Evolutionary conservation across 2,329 filamentous ascomycete species (phyloP).

Genomic region (Sporothrix dimorphospora): DNA sequence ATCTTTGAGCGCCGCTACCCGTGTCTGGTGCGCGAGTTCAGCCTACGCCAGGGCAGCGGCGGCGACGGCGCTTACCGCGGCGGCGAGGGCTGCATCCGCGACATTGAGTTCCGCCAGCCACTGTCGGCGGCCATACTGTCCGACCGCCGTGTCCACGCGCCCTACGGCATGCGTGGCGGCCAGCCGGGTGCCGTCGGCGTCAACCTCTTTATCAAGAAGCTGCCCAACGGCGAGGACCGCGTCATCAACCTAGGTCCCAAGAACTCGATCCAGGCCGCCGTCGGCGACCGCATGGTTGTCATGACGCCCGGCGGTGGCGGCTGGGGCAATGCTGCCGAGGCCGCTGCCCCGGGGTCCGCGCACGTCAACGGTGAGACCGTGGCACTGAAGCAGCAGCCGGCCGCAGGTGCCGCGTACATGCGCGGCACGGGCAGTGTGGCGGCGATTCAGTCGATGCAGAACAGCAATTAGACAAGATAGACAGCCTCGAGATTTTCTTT

Average conservation of each 20-base stretch:
- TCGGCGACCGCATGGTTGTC: constrained; percentile 64
- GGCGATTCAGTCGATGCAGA: constrained; percentile 26
- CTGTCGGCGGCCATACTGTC: constrained; percentile 44
- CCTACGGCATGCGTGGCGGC: constrained; percentile 44
- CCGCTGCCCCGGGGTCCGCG: neutral
- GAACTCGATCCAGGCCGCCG: constrained; percentile 60
- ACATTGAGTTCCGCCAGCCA: constrained; percentile 42
- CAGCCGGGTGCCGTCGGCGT: constrained; percentile 33
- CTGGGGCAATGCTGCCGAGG: constrained; percentile 50
- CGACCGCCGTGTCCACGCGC: constrained; percentile 42
- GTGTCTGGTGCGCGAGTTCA: constrained; percentile 41
- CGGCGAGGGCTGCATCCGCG: constrained; percentile 43
- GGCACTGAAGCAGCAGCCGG: neutral
- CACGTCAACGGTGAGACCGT: neutral
- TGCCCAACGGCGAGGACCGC: constrained; percentile 23
- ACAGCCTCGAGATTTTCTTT: neutral
- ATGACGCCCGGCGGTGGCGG: constrained; percentile 65
- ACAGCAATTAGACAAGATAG: constrained; percentile 19
- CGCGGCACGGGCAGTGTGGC: constrained; percentile 23
- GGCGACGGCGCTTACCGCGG: constrained; percentile 40
- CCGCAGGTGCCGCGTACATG: constrained; percentile 1
- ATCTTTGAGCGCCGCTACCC: constrained; percentile 44
- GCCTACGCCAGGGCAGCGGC: constrained; percentile 39
- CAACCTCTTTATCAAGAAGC: constrained; percentile 33
- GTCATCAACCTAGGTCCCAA: constrained; percentile 61